Percentiles rank a stretch among this genome's conserved stretches.
Conservation (phyloP, 345 rosid genomes). For the Melastoma malabathricum region DNA sequence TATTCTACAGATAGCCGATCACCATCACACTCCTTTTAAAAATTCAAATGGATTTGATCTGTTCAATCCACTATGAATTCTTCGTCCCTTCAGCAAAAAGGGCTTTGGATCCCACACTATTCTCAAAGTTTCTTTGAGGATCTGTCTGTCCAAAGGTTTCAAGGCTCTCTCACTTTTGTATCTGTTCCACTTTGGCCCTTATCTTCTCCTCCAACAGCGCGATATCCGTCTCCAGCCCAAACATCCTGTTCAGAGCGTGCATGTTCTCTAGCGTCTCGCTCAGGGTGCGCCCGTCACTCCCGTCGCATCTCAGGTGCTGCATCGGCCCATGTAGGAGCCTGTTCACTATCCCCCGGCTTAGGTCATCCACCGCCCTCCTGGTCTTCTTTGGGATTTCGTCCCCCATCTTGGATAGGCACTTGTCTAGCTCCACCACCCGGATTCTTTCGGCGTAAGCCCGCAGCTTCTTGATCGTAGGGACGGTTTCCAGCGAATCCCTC, state of each 20-base stretch:
- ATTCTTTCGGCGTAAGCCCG: slow-evolving; percentile 41
- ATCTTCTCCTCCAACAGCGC: slow-evolving; percentile 35
- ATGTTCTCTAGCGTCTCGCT: slow-evolving; percentile 40
- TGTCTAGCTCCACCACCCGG: slow-evolving; percentile 29
- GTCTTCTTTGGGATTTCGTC: slow-evolving; percentile 33
- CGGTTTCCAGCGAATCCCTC: slow-evolving; percentile 41
- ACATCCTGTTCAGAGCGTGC: slow-evolving; percentile 44
- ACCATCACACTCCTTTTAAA: no score
- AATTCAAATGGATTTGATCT: no score
- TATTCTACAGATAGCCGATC: no score
- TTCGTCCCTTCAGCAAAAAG: no score
- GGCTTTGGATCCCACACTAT: no score
- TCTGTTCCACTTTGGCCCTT: slow-evolving; percentile 24
- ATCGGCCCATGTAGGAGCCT: slow-evolving; percentile 45
- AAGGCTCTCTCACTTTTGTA: slow-evolving; percentile 17
- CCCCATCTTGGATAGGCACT: slow-evolving; percentile 36
- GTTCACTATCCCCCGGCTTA: slow-evolving; percentile 36
- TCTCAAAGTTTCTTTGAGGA: not conserved
- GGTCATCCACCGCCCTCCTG: slow-evolving; percentile 34
- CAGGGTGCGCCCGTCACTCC: slow-evolving; percentile 25
- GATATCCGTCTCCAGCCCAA: slow-evolving; percentile 33
- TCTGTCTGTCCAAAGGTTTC: not conserved
- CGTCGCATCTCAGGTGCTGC: slow-evolving; percentile 46
- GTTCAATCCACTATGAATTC: no score
- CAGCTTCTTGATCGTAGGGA: slow-evolving; percentile 40